Evolutionary conservation across 2,329 filamentous ascomycete genomes (phyloP), one percentile per base, ranked within the genome.

Genomic region (Epichloe sibirici): DNA sequence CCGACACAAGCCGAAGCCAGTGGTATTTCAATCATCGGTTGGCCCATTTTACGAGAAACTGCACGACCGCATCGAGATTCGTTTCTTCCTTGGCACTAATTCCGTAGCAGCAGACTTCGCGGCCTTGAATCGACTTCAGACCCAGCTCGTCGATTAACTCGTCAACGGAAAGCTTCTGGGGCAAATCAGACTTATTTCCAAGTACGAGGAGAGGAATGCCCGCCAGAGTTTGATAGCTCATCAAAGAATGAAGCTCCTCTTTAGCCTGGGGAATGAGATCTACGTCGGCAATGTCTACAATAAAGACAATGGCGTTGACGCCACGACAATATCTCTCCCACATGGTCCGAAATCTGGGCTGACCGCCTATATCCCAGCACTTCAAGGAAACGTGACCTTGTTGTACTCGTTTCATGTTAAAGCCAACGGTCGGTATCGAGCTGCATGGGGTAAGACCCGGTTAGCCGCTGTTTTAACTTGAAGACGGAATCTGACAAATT

Each of bases 1-100:
- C 43, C 52, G 17, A 34, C 39, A 46, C 25, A 40, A 31, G 25
- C 7, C 46, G n/a, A 34, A 17, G 31, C 12, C 12, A 38, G 34
- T 45, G 11, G 28, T 31, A 7, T 31, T 17, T 17, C 17, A 35
- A 43, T 81, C 71, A 90, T 71, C 84, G 84, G 66, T 78, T 88
- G 57, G 90, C 85, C 68, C 88, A 86, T 60, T 90, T 91, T 69
- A 98, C 91, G 67, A 98, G 76, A 88, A 93, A 98, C 67, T 95
- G 88, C 62, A 98, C 76, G 50, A 98, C 93, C 6, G 91, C 93
- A 65, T 98, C 91, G 58, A 98, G 82, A 71, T 98, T 98, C 53
- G 91, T 98, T 73, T 98, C 93, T 68, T 97, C 91, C 71, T 97
- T 97, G 56, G 91, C 93, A 68, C 90, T 96, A 72, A 98, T 96